Evolutionary conservation across 768 basidiomycete genomes (phyloP).

Genomic region (Collybia nuda): DNA sequence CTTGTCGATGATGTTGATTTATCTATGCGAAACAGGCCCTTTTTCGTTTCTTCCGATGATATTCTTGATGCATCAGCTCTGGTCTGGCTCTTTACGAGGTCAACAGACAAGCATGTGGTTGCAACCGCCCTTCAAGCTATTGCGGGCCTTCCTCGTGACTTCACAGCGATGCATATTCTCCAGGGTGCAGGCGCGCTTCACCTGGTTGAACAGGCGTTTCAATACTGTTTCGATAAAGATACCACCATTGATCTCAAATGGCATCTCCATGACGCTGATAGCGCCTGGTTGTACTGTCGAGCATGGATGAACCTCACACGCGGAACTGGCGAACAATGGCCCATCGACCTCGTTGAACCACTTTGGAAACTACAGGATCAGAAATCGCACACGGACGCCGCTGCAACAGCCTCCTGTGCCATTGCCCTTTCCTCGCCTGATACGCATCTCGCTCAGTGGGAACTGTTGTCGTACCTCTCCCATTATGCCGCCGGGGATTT

Average conservation of each 20-base stretch:
- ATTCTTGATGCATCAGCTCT: slow-evolving; percentile 34
- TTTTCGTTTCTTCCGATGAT: slow-evolving; percentile 21
- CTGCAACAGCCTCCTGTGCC: slow-evolving; percentile 34
- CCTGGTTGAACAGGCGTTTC: slow-evolving; percentile 33
- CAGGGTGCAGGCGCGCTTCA: slow-evolving; percentile 32
- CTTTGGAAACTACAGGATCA: slow-evolving; percentile 31
- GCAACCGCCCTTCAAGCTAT: slow-evolving; percentile 33
- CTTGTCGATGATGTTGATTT: not conserved
- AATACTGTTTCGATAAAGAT: slow-evolving; percentile 37
- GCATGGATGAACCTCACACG: slow-evolving; percentile 40
- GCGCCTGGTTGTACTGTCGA: slow-evolving; percentile 36
- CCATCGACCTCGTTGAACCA: slow-evolving; percentile 30
- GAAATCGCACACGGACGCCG: slow-evolving; percentile 25
- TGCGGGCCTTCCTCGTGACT: slow-evolving; percentile 36
- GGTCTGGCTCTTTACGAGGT: slow-evolving; percentile 36
- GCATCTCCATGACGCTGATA: slow-evolving; percentile 31
- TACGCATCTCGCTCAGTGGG: slow-evolving; percentile 32
- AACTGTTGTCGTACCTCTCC: slow-evolving; percentile 31
- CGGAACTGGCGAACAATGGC: slow-evolving; percentile 33
- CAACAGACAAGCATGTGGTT: slow-evolving; percentile 29
- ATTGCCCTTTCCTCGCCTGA: slow-evolving; percentile 35
- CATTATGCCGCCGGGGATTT: slow-evolving; percentile 27
- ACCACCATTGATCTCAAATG: slow-evolving; percentile 34
- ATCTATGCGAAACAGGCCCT: not conserved
- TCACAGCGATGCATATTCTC: slow-evolving; percentile 34